A percentile compares a stretch with the other conserved stretches of the same genome.
phyloP scores from a whole-genome alignment of 179 eudicot genomes.

The Actinidia arguta region DNA sequence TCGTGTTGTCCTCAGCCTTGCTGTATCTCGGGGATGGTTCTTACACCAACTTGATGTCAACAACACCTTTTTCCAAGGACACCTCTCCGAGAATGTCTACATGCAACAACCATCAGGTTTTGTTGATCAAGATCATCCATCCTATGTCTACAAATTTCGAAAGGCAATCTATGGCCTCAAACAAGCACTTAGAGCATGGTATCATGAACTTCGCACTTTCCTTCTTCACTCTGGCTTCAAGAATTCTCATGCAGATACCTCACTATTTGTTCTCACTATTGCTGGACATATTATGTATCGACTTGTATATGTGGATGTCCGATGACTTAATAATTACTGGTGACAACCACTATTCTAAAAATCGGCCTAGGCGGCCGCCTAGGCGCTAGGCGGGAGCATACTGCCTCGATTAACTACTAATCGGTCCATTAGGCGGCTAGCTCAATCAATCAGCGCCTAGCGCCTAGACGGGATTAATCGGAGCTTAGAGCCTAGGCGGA shows the following conservation, averaged over 20 bases:
- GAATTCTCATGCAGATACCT: neutral
- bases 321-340: neutral
- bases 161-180: neutral
- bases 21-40: neutral
- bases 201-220: neutral
- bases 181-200: constrained; percentile 1
- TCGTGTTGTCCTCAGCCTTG: neutral
- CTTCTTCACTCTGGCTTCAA: neutral
- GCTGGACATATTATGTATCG: neutral
- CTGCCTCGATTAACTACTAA: too few relatives aligned
- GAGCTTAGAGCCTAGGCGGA: too few relatives aligned
- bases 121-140: neutral
- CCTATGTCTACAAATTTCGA: neutral
- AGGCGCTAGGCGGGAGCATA: too few relatives aligned
- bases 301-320: constrained; percentile 15
- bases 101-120: constrained; percentile 5
- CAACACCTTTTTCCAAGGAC: neutral
- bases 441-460: too few relatives aligned
- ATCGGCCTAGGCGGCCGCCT: too few relatives aligned
- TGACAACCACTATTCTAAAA: too few relatives aligned
- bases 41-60: neutral
- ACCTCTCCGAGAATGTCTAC: neutral
- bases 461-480: too few relatives aligned
- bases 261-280: neutral
- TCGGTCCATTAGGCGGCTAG: too few relatives aligned